phyloP scores from a whole-genome alignment of 371 early-diverging fungal genomes.

The Mortierella sp. region DNA sequence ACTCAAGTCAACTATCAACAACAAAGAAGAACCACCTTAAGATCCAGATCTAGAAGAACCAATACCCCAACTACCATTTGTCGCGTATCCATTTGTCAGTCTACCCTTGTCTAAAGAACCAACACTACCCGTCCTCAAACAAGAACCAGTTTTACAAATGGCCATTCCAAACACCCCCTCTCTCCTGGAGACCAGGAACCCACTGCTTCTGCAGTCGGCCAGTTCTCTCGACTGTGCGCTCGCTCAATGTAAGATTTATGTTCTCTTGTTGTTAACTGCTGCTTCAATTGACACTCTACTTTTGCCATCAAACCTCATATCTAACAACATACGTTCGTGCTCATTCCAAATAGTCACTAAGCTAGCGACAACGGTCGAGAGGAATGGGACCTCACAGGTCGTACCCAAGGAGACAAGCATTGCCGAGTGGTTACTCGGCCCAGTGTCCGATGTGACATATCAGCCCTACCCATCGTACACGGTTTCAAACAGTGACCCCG shows the following conservation, averaged over 20 bases:
- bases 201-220: conserved; percentile 35
- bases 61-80: conserved; percentile 3
- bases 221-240: conserved; percentile 50
- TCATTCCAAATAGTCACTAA: conserved; percentile 30
- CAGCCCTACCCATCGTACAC: conserved; percentile 7
- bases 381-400: background rate
- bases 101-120: conserved; percentile 17
- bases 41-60: conserved; percentile 36
- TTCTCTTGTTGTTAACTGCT: background rate
- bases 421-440: conserved; percentile 40
- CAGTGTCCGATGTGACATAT: background rate
- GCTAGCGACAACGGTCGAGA: conserved; percentile 37
- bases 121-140: background rate
- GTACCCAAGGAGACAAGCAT: conserved; percentile 32
- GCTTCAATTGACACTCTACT: background rate
- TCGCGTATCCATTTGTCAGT: conserved; percentile 10
- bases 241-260: conserved; percentile 35
- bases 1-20: conserved; percentile 10
- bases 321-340: background rate
- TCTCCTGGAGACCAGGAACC: conserved; percentile 22
- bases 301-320: background rate
- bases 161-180: conserved; percentile 25
- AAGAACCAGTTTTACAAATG: conserved; percentile 17
- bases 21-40: conserved; percentile 18
- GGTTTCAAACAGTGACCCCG: background rate